Conservation (phyloP, 2,329 filamentous ascomycete genomes). For the Penicillium sp. region DNA sequence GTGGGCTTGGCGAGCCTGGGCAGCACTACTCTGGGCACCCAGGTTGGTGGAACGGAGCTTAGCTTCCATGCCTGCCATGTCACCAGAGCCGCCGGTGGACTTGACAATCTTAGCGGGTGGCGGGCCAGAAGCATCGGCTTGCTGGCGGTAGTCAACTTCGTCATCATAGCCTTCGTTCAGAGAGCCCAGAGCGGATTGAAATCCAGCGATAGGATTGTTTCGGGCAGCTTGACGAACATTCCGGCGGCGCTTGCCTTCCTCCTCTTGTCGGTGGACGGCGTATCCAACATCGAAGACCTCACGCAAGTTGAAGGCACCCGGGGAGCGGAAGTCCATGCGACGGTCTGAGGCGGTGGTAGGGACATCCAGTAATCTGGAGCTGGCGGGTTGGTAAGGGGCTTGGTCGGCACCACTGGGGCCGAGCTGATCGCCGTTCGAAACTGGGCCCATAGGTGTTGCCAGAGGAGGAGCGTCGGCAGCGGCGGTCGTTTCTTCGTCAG, state of each 20-base stretch:
- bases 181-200: slow-evolving; percentile 63
- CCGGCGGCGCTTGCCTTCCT: slow-evolving; percentile 89
- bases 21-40: slow-evolving; percentile 59
- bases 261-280: slow-evolving; percentile 92
- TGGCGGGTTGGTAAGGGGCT: slow-evolving; percentile 47
- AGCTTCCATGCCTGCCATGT: slow-evolving; percentile 75
- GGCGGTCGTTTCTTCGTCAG: slow-evolving; percentile 65
- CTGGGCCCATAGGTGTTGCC: slow-evolving; percentile 61
- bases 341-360: slow-evolving; percentile 58
- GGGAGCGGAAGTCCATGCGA: slow-evolving; percentile 89
- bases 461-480: slow-evolving; percentile 69
- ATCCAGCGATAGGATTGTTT: slow-evolving; percentile 53
- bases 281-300: slow-evolving; percentile 99
- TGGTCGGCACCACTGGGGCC: slow-evolving; percentile 48
- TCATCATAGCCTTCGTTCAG: slow-evolving; percentile 65
- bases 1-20: slow-evolving; percentile 59
- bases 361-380: slow-evolving; percentile 57
- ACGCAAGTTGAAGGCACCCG: slow-evolving; percentile 89
- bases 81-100: slow-evolving; percentile 52
- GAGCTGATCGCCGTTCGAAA: slow-evolving; percentile 56
- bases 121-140: slow-evolving; percentile 46
- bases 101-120: slow-evolving; percentile 68
- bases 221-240: slow-evolving; percentile 68
- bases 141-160: slow-evolving; percentile 56
- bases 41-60: slow-evolving; percentile 84